A percentile compares a stretch with the other conserved stretches of the same genome.
phyloP scores from a whole-genome alignment of 169 alveolate species.

The Plasmodium gonderi region DNA sequence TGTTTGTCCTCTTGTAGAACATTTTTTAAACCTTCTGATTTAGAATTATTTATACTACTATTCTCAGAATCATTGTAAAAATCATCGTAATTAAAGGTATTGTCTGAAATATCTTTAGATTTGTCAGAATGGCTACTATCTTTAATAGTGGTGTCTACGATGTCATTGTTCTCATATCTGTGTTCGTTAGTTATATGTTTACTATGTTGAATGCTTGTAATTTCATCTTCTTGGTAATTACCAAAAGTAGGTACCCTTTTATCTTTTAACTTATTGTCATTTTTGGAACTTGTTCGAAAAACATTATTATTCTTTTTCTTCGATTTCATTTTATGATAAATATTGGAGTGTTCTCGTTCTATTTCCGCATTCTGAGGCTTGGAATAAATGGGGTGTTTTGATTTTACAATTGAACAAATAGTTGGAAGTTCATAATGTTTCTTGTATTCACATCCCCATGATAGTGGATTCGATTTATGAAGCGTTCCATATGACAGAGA shows the following conservation, averaged over 20 bases:
- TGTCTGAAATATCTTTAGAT: conserved; percentile 11
- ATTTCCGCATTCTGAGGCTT: conserved; percentile 34
- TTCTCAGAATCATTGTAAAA: background rate
- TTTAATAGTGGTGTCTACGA: conserved; percentile 18
- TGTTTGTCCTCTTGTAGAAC: background rate
- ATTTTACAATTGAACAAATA: conserved; percentile 74
- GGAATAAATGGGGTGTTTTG: conserved; percentile 74
- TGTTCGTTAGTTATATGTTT: background rate
- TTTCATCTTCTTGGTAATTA: conserved; percentile 27
- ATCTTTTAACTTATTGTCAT: background rate
- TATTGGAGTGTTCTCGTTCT: background rate
- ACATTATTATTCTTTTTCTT: background rate
- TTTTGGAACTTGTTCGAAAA: background rate
- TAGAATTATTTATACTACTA: conserved; percentile 1
- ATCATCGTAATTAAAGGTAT: conserved; percentile 19
- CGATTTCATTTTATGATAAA: background rate
- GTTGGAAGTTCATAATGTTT: conserved; percentile 76
- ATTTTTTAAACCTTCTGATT: background rate
- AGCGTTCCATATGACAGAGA: conserved; percentile 71
- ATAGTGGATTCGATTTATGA: conserved; percentile 63
- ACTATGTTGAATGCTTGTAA: background rate
- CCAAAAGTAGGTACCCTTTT: conserved; percentile 68
- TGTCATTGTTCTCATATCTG: background rate
- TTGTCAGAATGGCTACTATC: conserved; percentile 11
- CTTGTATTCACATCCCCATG: conserved; percentile 67